Evolutionary conservation across 306 rosid species (phyloP), one percentile per base, ranked within the genome.

Genomic region (Glycine soja): DNA sequence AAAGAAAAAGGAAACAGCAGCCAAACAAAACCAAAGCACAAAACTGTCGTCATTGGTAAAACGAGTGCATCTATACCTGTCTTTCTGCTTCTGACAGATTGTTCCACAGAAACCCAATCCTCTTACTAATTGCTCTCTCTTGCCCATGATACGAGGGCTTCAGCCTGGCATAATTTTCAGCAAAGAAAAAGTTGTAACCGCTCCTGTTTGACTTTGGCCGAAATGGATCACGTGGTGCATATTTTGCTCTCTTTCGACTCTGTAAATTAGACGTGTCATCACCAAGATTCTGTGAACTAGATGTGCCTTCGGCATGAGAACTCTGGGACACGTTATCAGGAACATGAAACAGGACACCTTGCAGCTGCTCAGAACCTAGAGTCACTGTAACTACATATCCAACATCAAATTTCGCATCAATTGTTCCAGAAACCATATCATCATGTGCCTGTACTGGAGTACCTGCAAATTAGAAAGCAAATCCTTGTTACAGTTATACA

Each of bases 131-230:
- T 65, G 88, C 90, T 83, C 86, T 84, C 89, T 94, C 97, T 90
- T 91, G 88, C 53, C 94, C 95, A 9, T 50, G 48, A 65, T 87
- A 90, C 18, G 76, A 75, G 24, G 97, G 98, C 81, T 88, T 94
- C 12, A 94, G 87, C 89, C 88, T 88, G 10, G 84, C 86, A 86
- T 92, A 90, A 75, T 94, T 91, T 86, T 91, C 95, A 10, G 88
- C 91, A 36, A 88, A 92, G 85, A 90, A 90, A 85, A 94, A 90
- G 81, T 90, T 90, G 89, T 92, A 90, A 16, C 92, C 96, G 48
- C 93, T 92, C 89, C 89, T 83, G 83, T 92, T 94, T 69, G 96
- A 90, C 85, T 94, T 92, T 4, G 92, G 95, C 45, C 85, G 84
- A 71, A 77, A 88, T 2, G 95, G 97, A 83, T 92, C 98, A 4